Evolutionary conservation across 1,284 basidiomycete species (phyloP).

Genomic region (Papiliotrema laurentii): DNA sequence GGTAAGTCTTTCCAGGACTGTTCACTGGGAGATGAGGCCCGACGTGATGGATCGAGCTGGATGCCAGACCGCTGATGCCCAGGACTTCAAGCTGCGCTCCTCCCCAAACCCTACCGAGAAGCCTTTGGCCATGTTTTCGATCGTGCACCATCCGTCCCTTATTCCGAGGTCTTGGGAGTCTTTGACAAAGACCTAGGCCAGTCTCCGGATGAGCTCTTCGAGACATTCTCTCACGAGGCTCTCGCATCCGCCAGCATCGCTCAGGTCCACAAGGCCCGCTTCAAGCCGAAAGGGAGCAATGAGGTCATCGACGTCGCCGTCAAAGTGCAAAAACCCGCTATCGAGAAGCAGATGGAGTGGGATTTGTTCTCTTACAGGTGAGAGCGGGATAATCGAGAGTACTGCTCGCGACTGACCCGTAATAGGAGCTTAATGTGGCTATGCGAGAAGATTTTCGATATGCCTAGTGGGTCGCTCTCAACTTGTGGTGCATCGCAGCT

Average conservation of each 20-base stretch:
- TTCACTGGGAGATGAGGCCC: neutral
- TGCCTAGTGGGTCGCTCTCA: slow-evolving; percentile 24
- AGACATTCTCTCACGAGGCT: slow-evolving; percentile 65
- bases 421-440: slow-evolving; percentile 41
- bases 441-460: slow-evolving; percentile 42
- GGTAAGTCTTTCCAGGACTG: slow-evolving; percentile 17
- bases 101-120: slow-evolving; percentile 73
- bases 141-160: slow-evolving; percentile 75
- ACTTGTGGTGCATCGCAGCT: neutral
- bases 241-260: slow-evolving; percentile 83
- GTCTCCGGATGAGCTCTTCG: slow-evolving; percentile 69
- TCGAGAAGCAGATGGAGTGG: slow-evolving; percentile 77
- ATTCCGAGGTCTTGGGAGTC: slow-evolving; percentile 60
- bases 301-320: slow-evolving; percentile 62
- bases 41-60: neutral
- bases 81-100: slow-evolving; percentile 76
- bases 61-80: neutral
- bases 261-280: slow-evolving; percentile 74
- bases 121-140: slow-evolving; percentile 80
- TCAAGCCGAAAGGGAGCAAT: slow-evolving; percentile 49
- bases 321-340: slow-evolving; percentile 85
- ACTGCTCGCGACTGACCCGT: slow-evolving; percentile 1
- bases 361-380: slow-evolving; percentile 56
- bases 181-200: slow-evolving; percentile 65
- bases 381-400: slow-evolving; percentile 4